Conservation (phyloP, 495 filamentous ascomycete species). For the Xylaria palmicola region DNA sequence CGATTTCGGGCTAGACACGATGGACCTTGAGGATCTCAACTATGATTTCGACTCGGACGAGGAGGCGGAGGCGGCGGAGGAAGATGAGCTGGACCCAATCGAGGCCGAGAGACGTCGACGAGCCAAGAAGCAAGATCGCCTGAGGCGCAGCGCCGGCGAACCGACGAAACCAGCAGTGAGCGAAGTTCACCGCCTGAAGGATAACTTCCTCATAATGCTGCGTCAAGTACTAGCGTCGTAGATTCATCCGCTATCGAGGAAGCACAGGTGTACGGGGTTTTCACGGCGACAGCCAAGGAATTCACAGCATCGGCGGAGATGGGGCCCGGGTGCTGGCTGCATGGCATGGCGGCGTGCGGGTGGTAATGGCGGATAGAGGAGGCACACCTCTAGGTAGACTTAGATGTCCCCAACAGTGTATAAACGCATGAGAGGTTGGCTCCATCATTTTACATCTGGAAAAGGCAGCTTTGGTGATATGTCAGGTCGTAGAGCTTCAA, state of each 20-base stretch:
- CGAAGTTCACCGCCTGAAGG: constrained; percentile 75
- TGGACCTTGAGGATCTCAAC: constrained; percentile 81
- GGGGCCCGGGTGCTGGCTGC: background rate
- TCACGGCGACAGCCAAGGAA: background rate
- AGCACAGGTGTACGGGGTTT: background rate
- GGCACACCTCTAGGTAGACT: too few relatives aligned
- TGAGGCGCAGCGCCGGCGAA: constrained; percentile 84
- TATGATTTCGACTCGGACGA: constrained; percentile 72
- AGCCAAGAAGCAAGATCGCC: constrained; percentile 68
- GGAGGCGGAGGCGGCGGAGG: constrained; percentile 68
- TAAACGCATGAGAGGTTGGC: too few relatives aligned
- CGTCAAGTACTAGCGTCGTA: constrained; percentile 81
- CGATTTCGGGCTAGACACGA: constrained; percentile 87
- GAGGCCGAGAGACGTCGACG: constrained; percentile 77
- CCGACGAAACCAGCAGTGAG: constrained; percentile 77
- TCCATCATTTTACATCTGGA: too few relatives aligned
- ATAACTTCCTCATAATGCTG: constrained; percentile 80
- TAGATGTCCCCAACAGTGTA: too few relatives aligned
- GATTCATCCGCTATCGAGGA: background rate
- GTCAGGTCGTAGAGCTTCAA: background rate
- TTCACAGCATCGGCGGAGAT: background rate
- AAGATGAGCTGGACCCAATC: constrained; percentile 81
- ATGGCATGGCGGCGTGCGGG: background rate
- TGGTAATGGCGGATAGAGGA: too few relatives aligned
- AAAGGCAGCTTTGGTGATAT: too few relatives aligned